Evolutionary conservation across 768 basidiomycete genomes (phyloP).

Genomic region (Calocera viscosa): DNA sequence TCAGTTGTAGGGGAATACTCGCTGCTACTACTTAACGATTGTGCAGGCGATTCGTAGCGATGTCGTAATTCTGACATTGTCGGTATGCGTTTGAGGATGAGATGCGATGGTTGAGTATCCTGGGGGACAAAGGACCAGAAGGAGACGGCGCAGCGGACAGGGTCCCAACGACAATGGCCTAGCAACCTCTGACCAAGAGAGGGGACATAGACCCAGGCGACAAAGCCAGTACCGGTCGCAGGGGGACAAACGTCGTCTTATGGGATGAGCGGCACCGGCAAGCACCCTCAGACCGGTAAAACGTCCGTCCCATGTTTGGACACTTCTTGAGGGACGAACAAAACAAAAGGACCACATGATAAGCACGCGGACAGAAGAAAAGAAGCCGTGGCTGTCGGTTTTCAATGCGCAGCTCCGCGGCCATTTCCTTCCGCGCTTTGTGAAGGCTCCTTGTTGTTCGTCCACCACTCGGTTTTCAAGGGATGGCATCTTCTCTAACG

Average conservation of each 20-base stretch:
- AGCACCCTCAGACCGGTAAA: neutral
- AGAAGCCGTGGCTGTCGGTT: neutral
- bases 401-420: neutral
- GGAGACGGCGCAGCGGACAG: neutral
- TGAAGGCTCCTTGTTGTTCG: neutral
- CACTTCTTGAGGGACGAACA: neutral
- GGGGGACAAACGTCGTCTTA: neutral
- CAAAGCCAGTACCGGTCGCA: neutral
- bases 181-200: neutral
- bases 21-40: neutral
- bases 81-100: neutral
- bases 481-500: neutral
- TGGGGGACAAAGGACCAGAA: neutral
- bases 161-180: neutral
- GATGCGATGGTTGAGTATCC: neutral
- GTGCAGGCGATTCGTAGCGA: neutral
- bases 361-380: neutral
- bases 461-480: neutral
- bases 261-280: neutral
- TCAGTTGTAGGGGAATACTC: neutral
- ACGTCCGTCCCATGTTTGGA: neutral
- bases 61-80: neutral
- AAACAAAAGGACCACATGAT: neutral
- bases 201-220: neutral
- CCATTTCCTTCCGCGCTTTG: neutral